phyloP scores from a whole-genome alignment of 495 filamentous ascomycete species.

The Xylaria venustula region DNA sequence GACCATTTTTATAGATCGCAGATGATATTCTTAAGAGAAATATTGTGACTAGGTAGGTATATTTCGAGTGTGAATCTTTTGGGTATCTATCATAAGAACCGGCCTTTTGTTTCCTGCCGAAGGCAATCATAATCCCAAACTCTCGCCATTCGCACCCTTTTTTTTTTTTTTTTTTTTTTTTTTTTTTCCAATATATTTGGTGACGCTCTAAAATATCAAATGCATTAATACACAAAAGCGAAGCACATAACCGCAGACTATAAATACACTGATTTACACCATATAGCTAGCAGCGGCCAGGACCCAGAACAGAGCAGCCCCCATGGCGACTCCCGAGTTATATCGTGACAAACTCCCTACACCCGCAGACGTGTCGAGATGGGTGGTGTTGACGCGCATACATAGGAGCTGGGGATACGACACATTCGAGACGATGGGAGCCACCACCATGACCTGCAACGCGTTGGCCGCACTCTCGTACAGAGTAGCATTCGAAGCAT shows the following conservation, averaged over 20 bases:
- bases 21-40: no score
- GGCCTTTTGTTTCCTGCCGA: no score
- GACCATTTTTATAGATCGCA: no score
- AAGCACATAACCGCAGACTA: not conserved
- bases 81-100: no score
- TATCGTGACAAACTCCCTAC: not conserved
- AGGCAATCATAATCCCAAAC: no score
- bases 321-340: not conserved
- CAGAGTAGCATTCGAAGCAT: not conserved
- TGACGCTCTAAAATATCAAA: no score
- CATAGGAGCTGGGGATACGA: not conserved
- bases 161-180: no score
- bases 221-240: not conserved
- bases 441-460: not conserved
- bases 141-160: no score
- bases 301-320: not conserved
- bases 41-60: no score
- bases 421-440: slow-evolving; percentile 18
- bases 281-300: not conserved
- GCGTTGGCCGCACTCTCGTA: not conserved
- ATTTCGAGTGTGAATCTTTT: no score
- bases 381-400: not conserved
- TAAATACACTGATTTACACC: not conserved
- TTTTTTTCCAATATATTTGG: no score
- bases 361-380: not conserved